phyloP scores from a whole-genome alignment of 768 basidiomycete genomes.

The Mycena latifolia region DNA sequence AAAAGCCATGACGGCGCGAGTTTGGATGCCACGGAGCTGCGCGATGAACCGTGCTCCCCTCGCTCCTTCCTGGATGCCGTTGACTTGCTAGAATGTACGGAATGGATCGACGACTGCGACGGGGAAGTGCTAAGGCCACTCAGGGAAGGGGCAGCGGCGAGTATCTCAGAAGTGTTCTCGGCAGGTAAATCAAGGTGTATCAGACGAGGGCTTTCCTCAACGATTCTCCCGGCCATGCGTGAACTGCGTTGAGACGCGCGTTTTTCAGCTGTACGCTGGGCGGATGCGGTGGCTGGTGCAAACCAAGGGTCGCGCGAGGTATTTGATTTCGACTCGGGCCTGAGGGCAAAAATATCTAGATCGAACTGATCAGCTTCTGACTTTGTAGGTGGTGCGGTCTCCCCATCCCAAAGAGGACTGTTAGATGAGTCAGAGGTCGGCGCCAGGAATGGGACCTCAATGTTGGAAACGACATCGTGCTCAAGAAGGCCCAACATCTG shows the following conservation, averaged over 20 bases:
- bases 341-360: conserved; percentile 72
- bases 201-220: conserved; percentile 77
- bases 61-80: conserved; percentile 52
- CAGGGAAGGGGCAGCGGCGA: conserved; percentile 39
- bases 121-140: conserved; percentile 68
- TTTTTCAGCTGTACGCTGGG: conserved; percentile 55
- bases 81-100: conserved; percentile 64
- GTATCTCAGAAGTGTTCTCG: conserved; percentile 49
- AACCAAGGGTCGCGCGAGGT: conserved; percentile 53
- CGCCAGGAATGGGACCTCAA: conserved; percentile 85
- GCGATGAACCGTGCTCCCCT: conserved; percentile 42
- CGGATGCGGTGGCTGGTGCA: conserved; percentile 53
- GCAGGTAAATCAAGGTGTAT: conserved; percentile 64
- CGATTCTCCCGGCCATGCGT: conserved; percentile 62
- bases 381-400: conserved; percentile 55
- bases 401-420: conserved; percentile 49
- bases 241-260: conserved; percentile 65
- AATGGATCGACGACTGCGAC: conserved; percentile 76
- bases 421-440: conserved; percentile 48
- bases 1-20: conserved; percentile 85
- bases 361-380: conserved; percentile 82
- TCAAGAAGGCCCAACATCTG: conserved; percentile 94
- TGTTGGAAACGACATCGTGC: conserved; percentile 90
- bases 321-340: conserved; percentile 50
- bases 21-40: conserved; percentile 64